Evolutionary conservation across 1,284 basidiomycete species (phyloP), one percentile per base, ranked within the genome.

Genomic region (Microstroma glucosiphilum): DNA sequence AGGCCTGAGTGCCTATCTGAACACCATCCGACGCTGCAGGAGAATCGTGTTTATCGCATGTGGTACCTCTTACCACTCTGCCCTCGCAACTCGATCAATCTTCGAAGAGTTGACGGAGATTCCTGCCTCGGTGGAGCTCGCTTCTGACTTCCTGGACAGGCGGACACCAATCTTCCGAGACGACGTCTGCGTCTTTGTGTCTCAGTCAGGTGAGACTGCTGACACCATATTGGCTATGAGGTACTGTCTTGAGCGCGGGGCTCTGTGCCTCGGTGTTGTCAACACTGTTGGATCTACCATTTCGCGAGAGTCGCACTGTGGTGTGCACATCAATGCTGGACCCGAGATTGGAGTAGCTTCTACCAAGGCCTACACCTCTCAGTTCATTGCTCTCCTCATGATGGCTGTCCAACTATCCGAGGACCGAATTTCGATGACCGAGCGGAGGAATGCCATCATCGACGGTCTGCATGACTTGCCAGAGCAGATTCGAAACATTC

Each of bases 301-400:
- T 77, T 98, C 94, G 61, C 90, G 94, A 74, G 93, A 97, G 83
- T 94, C 93, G 17, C 96, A 98, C 84, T 96, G 92, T 73, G 96
- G 96, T 89, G 89, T 99, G 62, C 94, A 98, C 84, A 98, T 99
- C 83, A 99, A 99, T 80, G 94, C 96, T 74, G 94, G 94, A 53
- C 94, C 94, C 66, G 94, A 98, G 83, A 94, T 98, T 68, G 94
- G 96, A 85, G 96, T 99, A 67, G 96, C 96, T 6, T 97, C 93
- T n/a, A 99, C 96, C 69, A 99, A 99, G 88, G 96, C 96, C 2
- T 99, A 99, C 83, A 98, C 94, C 1, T 97, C 93, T 58, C 94
- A 99, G 83, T 98, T 97, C 84, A 93, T 98, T 72, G 96, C 94
- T 2, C 85, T 98, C 60, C 83, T 97, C 81, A 94, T 98, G 89